Base-by-base conservation (phyloP, 2,329 filamentous ascomycete species). In the Cladosporium sp. region DNA sequence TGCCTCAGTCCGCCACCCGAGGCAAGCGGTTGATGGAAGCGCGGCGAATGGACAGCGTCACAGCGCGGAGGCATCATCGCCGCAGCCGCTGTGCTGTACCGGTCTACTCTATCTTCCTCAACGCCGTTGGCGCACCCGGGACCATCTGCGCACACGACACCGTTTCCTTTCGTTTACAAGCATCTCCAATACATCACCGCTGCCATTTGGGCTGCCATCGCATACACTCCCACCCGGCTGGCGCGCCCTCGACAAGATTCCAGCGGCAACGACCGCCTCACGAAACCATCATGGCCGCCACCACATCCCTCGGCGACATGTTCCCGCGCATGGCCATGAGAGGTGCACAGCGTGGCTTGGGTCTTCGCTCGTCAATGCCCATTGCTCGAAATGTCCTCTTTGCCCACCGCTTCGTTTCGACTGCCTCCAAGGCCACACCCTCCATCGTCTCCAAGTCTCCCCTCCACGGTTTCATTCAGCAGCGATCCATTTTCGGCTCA, bases 401-500 rank as follows among this genome's bases (percentile, higher is more conserved):
- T 22, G 40, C 52, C 28, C 52, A 35, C 6, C 52, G 52, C 20
- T 55, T 40, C 32, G 8, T 55, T 22, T 45, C 52, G 3, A 55
- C 52, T 6, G 52, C 52, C 32, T 47, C 52, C 1, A 45, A 45
- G 20, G 10, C 7, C 40, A 17, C 32, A 24, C 13, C 36, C 32
- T 24, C 60, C 52, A 36, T 50, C 62, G 40, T 54, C 57, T 34
- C 50, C 9, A 59, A 47, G 20, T 65, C 62, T 9, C 61, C 49
- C 35, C 56, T 65, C 28, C 54, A 75, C 39, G 74, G 73, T 25
- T 65, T 77, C 57, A 62, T 65, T 24, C 77, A 79, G 65, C 74
- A 73, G 59, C 72, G 78, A 59, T 72, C 72, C 12, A 61, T 80
- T 57, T 78, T 78, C 60, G 76, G 76, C 56, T 61, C 61, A 35